Evolutionary conservation across 441 rosid genomes (phyloP), one percentile per base, ranked within the genome.

Genomic region (Raphanus hybrid): DNA sequence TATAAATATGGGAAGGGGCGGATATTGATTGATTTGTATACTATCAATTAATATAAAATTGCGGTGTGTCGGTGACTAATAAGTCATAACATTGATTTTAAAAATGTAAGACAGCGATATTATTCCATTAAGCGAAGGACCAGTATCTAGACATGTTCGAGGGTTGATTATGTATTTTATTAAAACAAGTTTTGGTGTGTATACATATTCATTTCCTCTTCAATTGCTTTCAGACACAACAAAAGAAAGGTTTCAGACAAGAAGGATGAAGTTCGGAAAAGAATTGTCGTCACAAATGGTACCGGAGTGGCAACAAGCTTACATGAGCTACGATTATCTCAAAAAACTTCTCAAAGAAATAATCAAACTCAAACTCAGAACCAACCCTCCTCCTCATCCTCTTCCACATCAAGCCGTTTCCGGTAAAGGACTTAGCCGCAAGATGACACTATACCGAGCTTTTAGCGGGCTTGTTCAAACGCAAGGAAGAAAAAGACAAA

Each of bases 251-350:
- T 54, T 54, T 54, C 59, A 54, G 59, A 15, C 26, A 18, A 63
- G 67, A 10, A 29, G 16, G 48, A 88, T 92, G 97, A 92, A 90
- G 92, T 92, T 89, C 48, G 92, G 92, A 6, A 92, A 92, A 76
- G 93, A 90, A 75, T 89, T 90, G 43, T 69, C 18, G 35, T 84
- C 88, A 6, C 93, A 92, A 76, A 83, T 90, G 90, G 93, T 92
- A 80, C 97, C 87, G 58, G 96, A 92, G 81, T 90, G 97, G 97
- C 87, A 87, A 67, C 83, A 88, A 70, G 90, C 93, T 9, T 89
- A 87, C 84, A 80, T 89, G 80, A 88, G 86, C 63, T 92, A 92
- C 34, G 75, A 71, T 23, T 85, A 66, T 77, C 89, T 89, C 9
- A 92, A 92, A 59, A 66, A 79, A 16, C 84, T 85, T 75, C 75